A percentile compares a stretch with the other conserved stretches of the same genome.
phyloP scores from a whole-genome alignment of 148 eudicot genomes.

The Nepenthes gracilis region DNA sequence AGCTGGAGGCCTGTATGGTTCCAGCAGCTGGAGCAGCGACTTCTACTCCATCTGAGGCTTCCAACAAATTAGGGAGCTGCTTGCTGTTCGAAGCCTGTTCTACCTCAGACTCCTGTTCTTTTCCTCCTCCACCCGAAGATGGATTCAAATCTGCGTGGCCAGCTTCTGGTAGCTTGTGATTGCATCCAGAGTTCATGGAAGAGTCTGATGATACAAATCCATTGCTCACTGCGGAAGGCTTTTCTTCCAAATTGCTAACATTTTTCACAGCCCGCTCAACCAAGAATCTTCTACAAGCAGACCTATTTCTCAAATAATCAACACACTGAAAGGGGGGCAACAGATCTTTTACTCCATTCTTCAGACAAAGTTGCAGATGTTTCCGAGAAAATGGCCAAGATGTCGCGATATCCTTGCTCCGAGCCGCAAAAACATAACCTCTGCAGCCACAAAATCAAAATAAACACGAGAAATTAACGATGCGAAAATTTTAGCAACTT shows the following conservation, averaged over 20 bases:
- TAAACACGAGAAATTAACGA: neutral
- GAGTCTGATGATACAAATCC: slow-evolving; percentile 8
- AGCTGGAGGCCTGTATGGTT: slow-evolving; percentile 14
- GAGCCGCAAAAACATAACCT: slow-evolving; percentile 56
- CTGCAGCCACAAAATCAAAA: slow-evolving; percentile 29
- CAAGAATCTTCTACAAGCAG: slow-evolving; percentile 13
- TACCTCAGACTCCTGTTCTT: slow-evolving; percentile 23
- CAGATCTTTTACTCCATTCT: slow-evolving; percentile 55
- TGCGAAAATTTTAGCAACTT: neutral
- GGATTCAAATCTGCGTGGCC: slow-evolving; percentile 19
- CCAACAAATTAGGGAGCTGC: slow-evolving; percentile 17
- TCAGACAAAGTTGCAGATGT: slow-evolving; percentile 60
- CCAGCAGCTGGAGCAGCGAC: slow-evolving; percentile 18
- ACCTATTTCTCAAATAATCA: slow-evolving; percentile 26
- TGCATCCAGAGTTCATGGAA: slow-evolving; percentile 10
- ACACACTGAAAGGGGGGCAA: slow-evolving; percentile 71
- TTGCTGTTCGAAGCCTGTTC: slow-evolving; percentile 31
- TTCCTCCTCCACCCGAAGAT: slow-evolving; percentile 25
- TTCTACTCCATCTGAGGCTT: slow-evolving; percentile 24
- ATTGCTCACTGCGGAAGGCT: slow-evolving; percentile 12
- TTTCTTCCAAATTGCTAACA: slow-evolving; percentile 15
- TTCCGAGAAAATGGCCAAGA: slow-evolving; percentile 83
- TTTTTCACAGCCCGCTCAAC: slow-evolving; percentile 27
- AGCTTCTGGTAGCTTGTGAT: slow-evolving; percentile 13
- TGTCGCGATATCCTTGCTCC: slow-evolving; percentile 55